Evolutionary conservation across 305 asterid species (phyloP).

Genomic region (Solanum hybrid): DNA sequence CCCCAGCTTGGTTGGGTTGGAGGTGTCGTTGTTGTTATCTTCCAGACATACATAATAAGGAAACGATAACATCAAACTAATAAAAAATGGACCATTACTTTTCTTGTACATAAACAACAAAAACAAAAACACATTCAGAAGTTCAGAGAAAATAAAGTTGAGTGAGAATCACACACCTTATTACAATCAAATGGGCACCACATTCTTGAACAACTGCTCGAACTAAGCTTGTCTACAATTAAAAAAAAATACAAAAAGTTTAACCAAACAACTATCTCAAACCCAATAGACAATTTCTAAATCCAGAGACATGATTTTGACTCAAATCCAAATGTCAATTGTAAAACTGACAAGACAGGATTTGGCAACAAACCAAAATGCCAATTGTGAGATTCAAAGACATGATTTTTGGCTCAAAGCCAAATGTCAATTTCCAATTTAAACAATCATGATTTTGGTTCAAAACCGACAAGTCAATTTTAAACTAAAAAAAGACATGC

Average conservation of each 20-base stretch:
- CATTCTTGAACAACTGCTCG: slow-evolving; percentile 94
- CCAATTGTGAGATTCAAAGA: background rate
- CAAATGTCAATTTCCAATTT: background rate
- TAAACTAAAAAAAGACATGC: background rate
- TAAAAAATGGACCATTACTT: background rate
- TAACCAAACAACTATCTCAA: background rate
- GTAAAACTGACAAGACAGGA: background rate
- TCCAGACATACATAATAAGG: background rate
- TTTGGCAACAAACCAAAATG: background rate
- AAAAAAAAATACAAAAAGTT: background rate
- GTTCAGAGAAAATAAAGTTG: background rate
- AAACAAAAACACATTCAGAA: background rate
- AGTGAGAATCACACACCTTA: slow-evolving; percentile 42
- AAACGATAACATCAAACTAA: background rate
- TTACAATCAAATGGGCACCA: slow-evolving; percentile 59
- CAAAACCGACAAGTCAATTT: background rate
- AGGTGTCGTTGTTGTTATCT: background rate
- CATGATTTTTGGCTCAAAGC: background rate
- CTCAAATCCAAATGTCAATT: background rate
- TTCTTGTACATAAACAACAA: background rate
- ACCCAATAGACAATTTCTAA: too few relatives aligned
- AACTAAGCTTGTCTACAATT: slow-evolving; percentile 79
- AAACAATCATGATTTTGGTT: background rate
- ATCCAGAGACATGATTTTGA: background rate
- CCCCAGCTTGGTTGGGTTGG: background rate